Base-by-base conservation (phyloP, 2,329 filamentous ascomycete genomes). In the Nemania sp. region DNA sequence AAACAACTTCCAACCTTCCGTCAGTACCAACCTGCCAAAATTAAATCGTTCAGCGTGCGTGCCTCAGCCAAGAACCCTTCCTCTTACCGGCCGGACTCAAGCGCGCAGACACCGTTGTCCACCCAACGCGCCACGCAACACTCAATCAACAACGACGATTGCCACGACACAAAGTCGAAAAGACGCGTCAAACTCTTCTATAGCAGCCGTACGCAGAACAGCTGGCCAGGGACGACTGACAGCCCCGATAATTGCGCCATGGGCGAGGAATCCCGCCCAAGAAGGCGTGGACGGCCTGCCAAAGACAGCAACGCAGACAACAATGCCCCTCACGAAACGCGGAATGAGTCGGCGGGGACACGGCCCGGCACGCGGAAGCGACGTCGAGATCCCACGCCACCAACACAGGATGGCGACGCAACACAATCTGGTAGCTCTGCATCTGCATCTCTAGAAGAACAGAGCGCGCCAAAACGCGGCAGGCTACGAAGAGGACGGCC, bases 41-140 rank as follows among this genome's bases (percentile, higher is more conserved):
- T 9, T 23, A 37, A 20, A 20, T 8, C 47, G 58, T n/a, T 22
- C 26, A n/a, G n/a, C n/a, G n/a, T n/a, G n/a, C n/a, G n/a, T n/a
- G n/a, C n/a, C n/a, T n/a, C n/a, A n/a, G n/a, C n/a, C n/a, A n/a
- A n/a, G n/a, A n/a, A n/a, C n/a, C n/a, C n/a, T n/a, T n/a, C n/a
- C n/a, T n/a, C n/a, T n/a, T n/a, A n/a, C n/a, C n/a, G n/a, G n/a
- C n/a, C n/a, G n/a, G n/a, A n/a, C n/a, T n/a, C n/a, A n/a, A n/a
- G n/a, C n/a, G n/a, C n/a, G n/a, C n/a, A n/a, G n/a, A n/a, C n/a
- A n/a, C n/a, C n/a, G n/a, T n/a, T n/a, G 72, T 34, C 73, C 71
- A 11, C 63, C 72, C 26, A 73, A 73, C 74, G 74, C 74, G 73
- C 71, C 72, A 50, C 72, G 67, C 57, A 54, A 67, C n/a, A n/a